These are phyloP conservation scores for Aspergillus chevalieri DNA, from an alignment of 2,329 filamentous ascomycete genomes.

Conservation along the genomic window DNA sequence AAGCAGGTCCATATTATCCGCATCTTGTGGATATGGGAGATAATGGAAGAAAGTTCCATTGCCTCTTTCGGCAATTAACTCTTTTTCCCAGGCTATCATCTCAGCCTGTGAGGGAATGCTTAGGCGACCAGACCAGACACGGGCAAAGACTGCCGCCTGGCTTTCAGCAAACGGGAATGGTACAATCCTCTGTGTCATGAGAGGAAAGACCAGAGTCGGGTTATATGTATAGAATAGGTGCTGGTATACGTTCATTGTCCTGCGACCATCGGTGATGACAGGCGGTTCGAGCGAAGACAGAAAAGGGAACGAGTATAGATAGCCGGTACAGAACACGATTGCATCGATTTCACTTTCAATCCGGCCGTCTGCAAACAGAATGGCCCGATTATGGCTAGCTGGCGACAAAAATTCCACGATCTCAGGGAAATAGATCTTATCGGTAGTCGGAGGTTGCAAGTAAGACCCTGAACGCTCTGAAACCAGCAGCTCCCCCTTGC, in stretches of 20 bases:
- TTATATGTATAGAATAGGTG: conserved; percentile 71
- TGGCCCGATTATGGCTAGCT: conserved; percentile 48
- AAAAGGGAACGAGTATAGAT: conserved; percentile 80
- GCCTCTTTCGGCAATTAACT: conserved; percentile 38
- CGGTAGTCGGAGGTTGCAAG: conserved; percentile 33
- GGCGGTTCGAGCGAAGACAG: conserved; percentile 46
- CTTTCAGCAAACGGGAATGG: conserved; percentile 76
- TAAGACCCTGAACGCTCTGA: conserved; percentile 51
- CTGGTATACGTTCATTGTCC: conserved; percentile 67
- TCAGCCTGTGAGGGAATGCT: conserved; percentile 54
- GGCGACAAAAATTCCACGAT: conserved; percentile 51
- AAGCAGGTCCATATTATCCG: conserved; percentile 41
- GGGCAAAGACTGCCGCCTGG: conserved; percentile 69
- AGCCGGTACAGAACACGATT: conserved; percentile 83
- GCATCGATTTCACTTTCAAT: conserved; percentile 65
- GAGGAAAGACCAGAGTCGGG: conserved; percentile 72
- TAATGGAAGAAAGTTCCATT: conserved; percentile 49
- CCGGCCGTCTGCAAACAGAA: conserved; percentile 61
- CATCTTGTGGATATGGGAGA: conserved; percentile 45
- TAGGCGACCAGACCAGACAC: conserved; percentile 68
- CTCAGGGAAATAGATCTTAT: conserved; percentile 54
- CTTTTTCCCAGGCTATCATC: conserved; percentile 65
- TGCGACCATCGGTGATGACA: conserved; percentile 61
- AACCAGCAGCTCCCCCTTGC: conserved; percentile 58
- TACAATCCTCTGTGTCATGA: conserved; percentile 74